Evolutionary conservation across 73 alveolate genomes (phyloP), one percentile per base, ranked within the genome.

Genomic region (Uronychia binucleata): DNA sequence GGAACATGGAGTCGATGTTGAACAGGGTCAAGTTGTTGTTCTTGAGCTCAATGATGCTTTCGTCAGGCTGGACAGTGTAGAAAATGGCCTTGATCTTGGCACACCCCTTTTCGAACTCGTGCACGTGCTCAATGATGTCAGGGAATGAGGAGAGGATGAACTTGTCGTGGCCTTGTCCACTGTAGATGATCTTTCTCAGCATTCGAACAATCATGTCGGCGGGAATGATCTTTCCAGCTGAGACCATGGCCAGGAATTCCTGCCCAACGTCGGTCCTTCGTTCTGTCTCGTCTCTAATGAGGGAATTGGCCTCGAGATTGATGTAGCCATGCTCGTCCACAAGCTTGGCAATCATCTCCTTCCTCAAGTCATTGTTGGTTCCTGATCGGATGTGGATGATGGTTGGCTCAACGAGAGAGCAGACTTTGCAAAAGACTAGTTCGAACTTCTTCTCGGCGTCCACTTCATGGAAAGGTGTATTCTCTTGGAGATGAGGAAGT

Each of bases 151-250:
- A 78, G 0, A 90, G 74, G 58, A 85, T 57, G 79, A 90, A 90
- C 59, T 86, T 86, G 59, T 57, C 27, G 57, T 77, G 59, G 1
- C 81, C 58, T 14, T 82, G 34, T 1, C 93, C 93, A 27, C 75
- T 30, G 77, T 90, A 90, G 78, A 90, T 79, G 59, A 86, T 80
- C 32, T 80, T 78, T 58, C 88, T 88, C 1, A 90, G 80, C 86
- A 90, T 74, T 34, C 85, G 59, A 28, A 86, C 92, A 28, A 80
- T 80, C 87, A 86, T 34, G 0, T 86, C 88, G 1, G 90, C 90
- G 14, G 96, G 93, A 35, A 90, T 83, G 30, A 90, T 86, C 74
- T 90, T 90, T 11, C 93, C 96, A 1, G 83, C 84, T 58, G 86
- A 60, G 1, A 80, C 91, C 85, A 86, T 77, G 0, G 34, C 33